Conservation (phyloP, 371 early-diverging fungal genomes). For the Syncephalis plumigaleata region DNA sequence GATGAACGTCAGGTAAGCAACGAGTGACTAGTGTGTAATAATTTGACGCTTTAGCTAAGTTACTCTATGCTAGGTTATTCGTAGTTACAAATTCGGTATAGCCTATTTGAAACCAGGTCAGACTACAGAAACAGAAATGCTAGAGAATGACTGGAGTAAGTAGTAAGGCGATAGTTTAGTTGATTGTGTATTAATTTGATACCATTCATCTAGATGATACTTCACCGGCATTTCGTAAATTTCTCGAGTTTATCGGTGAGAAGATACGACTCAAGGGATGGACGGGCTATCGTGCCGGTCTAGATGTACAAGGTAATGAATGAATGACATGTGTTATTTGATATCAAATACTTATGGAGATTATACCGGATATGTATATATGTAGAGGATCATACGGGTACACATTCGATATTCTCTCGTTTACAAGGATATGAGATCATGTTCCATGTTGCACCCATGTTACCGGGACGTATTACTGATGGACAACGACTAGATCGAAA, state of each 20-base stretch:
- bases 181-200: too few relatives aligned
- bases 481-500: background rate
- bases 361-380: background rate
- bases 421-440: background rate
- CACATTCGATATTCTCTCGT: background rate
- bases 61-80: background rate
- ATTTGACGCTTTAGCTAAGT: background rate
- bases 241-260: background rate
- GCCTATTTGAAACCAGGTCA: background rate
- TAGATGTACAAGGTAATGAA: background rate
- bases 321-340: background rate
- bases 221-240: background rate
- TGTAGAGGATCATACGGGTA: background rate
- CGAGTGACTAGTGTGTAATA: background rate
- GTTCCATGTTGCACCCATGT: background rate
- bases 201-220: background rate
- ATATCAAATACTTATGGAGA: too few relatives aligned
- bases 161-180: too few relatives aligned
- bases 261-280: background rate
- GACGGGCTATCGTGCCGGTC: background rate
- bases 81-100: background rate
- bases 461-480: background rate
- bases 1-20: conserved; percentile 1
- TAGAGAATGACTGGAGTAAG: too few relatives aligned
- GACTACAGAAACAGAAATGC: background rate